Conservation (phyloP, 2,329 filamentous ascomycete species). For the Fusarium verrucosum region DNA sequence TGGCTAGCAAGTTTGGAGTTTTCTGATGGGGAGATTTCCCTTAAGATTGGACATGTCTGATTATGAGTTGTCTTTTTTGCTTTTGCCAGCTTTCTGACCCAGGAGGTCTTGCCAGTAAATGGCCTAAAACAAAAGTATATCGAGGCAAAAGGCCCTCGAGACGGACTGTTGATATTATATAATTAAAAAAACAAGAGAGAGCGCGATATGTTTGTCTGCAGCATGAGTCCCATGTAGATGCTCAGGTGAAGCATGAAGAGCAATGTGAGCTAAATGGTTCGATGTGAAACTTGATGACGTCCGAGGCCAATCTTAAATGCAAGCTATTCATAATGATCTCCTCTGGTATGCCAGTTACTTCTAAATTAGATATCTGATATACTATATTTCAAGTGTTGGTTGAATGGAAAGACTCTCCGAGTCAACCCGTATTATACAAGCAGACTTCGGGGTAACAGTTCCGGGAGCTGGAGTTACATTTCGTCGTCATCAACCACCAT, state of each 20-base stretch:
- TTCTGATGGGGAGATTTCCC: background rate
- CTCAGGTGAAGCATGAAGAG: too few relatives aligned
- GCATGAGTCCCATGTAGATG: too few relatives aligned
- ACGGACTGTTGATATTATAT: background rate
- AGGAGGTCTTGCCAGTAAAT: background rate
- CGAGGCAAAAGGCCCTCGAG: background rate
- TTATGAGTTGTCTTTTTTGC: background rate
- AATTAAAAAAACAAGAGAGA: background rate
- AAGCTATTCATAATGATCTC: too few relatives aligned
- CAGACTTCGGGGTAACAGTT: slow-evolving; percentile 15
- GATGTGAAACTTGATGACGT: too few relatives aligned
- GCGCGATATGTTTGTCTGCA: too few relatives aligned
- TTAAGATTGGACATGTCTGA: background rate
- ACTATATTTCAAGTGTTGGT: background rate
- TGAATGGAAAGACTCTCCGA: background rate
- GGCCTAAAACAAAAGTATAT: background rate
- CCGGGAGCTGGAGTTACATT: background rate
- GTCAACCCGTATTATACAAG: background rate
- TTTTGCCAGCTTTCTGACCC: background rate
- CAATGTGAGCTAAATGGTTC: too few relatives aligned
- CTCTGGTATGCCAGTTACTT: too few relatives aligned
- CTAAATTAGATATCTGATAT: background rate
- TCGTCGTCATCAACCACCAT: slow-evolving; percentile 9
- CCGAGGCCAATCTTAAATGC: too few relatives aligned
- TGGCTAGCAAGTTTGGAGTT: background rate